Percentiles rank a stretch among this genome's conserved stretches.
Evolutionary conservation across 192 early-diverging fungal species (phyloP).

Genomic region (Backusella morwellensis): DNA sequence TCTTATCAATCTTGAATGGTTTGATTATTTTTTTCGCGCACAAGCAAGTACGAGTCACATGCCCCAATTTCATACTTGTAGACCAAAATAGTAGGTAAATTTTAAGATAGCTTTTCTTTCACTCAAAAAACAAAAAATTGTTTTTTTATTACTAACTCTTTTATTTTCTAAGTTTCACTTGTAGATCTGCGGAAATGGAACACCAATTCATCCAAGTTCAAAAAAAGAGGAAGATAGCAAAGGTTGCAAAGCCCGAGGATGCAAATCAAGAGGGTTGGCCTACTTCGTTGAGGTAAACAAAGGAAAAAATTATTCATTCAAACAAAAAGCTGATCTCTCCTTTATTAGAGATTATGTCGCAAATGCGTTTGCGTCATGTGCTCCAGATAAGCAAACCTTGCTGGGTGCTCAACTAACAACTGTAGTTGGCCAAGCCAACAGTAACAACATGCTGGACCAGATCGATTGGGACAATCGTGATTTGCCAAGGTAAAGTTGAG

Average conservation of each 20-base stretch:
- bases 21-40: no score
- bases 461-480: conserved; percentile 72
- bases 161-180: background rate
- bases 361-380: conserved; percentile 28
- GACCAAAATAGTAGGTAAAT: background rate
- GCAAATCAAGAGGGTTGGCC: background rate
- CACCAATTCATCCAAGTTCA: background rate
- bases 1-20: no score
- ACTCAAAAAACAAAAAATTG: background rate
- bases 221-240: background rate
- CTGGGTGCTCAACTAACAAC: conserved; percentile 56
- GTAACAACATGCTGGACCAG: conserved; percentile 39
- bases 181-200: background rate
- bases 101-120: background rate
- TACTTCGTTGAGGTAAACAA: background rate
- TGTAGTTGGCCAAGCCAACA: conserved; percentile 49
- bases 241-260: background rate
- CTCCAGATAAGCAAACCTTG: conserved; percentile 29
- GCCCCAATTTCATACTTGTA: background rate
- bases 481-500: conserved; percentile 54
- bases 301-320: background rate
- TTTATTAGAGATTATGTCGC: conserved; percentile 29
- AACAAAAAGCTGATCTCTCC: background rate
- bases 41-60: background rate
- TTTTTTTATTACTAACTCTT: background rate